Evolutionary conservation across 2,329 filamentous ascomycete genomes (phyloP), one percentile per base, ranked within the genome.

Genomic region (Phyllosticta ampelicida): DNA sequence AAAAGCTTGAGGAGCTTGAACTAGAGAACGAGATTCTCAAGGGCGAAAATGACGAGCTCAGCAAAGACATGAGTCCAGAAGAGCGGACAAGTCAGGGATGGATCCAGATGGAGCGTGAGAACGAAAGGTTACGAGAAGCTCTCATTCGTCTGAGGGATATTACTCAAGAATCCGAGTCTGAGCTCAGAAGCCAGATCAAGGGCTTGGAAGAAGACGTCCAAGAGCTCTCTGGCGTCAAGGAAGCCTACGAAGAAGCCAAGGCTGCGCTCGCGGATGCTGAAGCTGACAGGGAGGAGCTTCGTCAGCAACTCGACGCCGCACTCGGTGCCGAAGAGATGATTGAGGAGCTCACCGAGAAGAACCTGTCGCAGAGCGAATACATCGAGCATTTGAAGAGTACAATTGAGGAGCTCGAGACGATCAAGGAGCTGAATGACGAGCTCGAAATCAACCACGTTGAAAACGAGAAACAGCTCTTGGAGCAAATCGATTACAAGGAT

Each of bases 361-460:
- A 95, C 67, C 86, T 94, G 77, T 81, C 80, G 62, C 85, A 95
- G 68, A 84, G 86, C 36, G 89, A 95, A 70, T 83, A 90, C 68
- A 85, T 96, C 50, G 86, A 90, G 61, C 86, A 96, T 68, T 80
- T 96, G 55, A 86, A 86, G 66, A 84, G 84, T 18, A 84, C 86
- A 8, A 87, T 97, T 61, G 86, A 91, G 62, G 92, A 97, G 63
- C 80, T 97, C 10, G 90, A 96, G 70, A 89, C 83, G 61, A 75
- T 97, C 56, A 91, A 90, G 69, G 92, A 99, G 68, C 84, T 97
- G 65, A 95, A 90, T 65, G 91, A 97, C 66, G 94, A 99, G 72
- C 83, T 99, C 3, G 91, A 96, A 70, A 82, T 89, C 65, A 96
- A 96, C 68, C 91, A 96, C 67, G 83, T 94, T 3, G 90, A 96